A percentile compares a stretch with the other conserved stretches of the same genome.
Conservation (phyloP, 306 rosid genomes). For the Gleditsia sinensis region DNA sequence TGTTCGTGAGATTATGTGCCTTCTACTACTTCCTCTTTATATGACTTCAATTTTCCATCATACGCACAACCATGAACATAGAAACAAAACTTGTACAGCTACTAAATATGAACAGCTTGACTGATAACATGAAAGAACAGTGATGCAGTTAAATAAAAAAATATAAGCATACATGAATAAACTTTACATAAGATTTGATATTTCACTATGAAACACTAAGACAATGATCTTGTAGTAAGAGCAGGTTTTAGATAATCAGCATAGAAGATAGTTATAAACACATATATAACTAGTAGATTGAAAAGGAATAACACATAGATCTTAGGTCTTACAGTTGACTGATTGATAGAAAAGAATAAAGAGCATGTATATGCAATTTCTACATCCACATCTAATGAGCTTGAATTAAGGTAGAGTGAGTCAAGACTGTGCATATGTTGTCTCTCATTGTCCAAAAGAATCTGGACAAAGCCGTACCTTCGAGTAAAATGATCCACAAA, state of each 20-base stretch:
- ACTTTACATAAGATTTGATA: neutral
- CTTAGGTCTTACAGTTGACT: conserved; percentile 6
- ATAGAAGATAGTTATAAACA: neutral
- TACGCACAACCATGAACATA: neutral
- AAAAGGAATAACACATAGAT: neutral
- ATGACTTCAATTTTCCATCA: neutral
- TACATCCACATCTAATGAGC: neutral
- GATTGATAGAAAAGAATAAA: neutral
- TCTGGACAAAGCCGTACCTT: conserved; percentile 57
- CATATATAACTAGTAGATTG: neutral
- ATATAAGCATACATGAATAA: neutral
- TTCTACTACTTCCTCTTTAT: neutral
- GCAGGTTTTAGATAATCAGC: neutral
- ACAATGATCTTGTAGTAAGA: neutral
- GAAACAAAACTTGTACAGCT: neutral
- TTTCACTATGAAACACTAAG: neutral
- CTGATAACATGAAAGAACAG: neutral
- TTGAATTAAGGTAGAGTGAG: neutral
- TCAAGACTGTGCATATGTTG: neutral
- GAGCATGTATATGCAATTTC: neutral
- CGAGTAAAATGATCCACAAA: conserved; percentile 93
- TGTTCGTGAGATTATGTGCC: neutral
- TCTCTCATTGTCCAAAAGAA: conserved; percentile 16
- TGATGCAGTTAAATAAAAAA: neutral
- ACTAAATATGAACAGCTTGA: neutral